Conservation (phyloP, 2,329 filamentous ascomycete species). For the Talaromyces sp. region DNA sequence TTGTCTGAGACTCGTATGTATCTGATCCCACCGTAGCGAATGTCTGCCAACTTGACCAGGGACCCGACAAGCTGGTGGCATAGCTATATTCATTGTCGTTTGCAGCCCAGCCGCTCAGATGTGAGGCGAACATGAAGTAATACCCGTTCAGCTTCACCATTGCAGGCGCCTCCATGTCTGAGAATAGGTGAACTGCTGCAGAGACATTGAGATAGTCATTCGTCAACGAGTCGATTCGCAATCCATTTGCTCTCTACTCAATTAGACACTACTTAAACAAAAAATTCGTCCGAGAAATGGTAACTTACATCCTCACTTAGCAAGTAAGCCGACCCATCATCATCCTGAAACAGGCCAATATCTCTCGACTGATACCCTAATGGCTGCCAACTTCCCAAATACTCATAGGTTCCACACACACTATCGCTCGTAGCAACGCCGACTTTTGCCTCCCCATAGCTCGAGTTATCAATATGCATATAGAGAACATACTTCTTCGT, state of each 20-base stretch:
- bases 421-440: constrained; percentile 59
- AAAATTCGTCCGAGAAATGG: not conserved
- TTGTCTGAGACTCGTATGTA: constrained; percentile 61
- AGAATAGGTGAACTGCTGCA: constrained; percentile 52
- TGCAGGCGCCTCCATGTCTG: constrained; percentile 59
- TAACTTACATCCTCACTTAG: constrained; percentile 59
- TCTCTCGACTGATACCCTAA: constrained; percentile 55
- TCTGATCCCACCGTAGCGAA: constrained; percentile 55
- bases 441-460: constrained; percentile 62
- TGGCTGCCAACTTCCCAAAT: constrained; percentile 42
- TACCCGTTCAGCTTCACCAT: constrained; percentile 58
- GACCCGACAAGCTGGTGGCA: constrained; percentile 54
- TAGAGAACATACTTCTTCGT: constrained; percentile 65
- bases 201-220: constrained; percentile 56
- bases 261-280: not conserved
- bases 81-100: constrained; percentile 62
- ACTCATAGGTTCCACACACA: constrained; percentile 61
- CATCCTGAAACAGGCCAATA: constrained; percentile 60
- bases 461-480: constrained; percentile 62
- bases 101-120: constrained; percentile 38
- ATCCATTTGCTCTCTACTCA: constrained; percentile 8
- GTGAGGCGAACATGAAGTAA: constrained; percentile 65
- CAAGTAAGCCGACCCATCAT: constrained; percentile 59
- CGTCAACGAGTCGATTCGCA: constrained; percentile 28
- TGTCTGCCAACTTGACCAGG: constrained; percentile 60